phyloP scores from a whole-genome alignment of 306 rosid genomes.

The cucumber (Cucumis sativus) region Cucumber_9930_V3 NC_026657.2:24975501-24976000 shows the following conservation, averaged over 20 bases:
- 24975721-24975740: conserved; percentile 38
- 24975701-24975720: conserved; percentile 28
- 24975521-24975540: conserved; percentile 60
- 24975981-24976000: neutral
- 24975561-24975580: conserved; percentile 71
- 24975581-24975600: conserved; percentile 16
- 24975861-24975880: conserved; percentile 49
- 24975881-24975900: conserved; percentile 56
- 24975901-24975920: conserved; percentile 45
- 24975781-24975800: conserved; percentile 45
- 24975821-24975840: conserved; percentile 59
- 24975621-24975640: too few species aligned
- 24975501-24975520: conserved; percentile 61
- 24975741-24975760: conserved; percentile 43
- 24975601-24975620: conserved; percentile 1
- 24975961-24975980: neutral
- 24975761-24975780: conserved; percentile 34
- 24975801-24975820: conserved; percentile 50
- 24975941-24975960: conserved; percentile 41
- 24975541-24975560: conserved; percentile 60
- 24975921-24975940: conserved; percentile 53
- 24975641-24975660: conserved; percentile 14
- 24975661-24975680: conserved; percentile 22
- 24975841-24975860: conserved; percentile 57
- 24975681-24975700: conserved; percentile 69